A percentile compares a stretch with the other conserved stretches of the same genome.
phyloP scores from a whole-genome alignment of 495 filamentous ascomycete genomes.

The Thozetella sp. region DNA sequence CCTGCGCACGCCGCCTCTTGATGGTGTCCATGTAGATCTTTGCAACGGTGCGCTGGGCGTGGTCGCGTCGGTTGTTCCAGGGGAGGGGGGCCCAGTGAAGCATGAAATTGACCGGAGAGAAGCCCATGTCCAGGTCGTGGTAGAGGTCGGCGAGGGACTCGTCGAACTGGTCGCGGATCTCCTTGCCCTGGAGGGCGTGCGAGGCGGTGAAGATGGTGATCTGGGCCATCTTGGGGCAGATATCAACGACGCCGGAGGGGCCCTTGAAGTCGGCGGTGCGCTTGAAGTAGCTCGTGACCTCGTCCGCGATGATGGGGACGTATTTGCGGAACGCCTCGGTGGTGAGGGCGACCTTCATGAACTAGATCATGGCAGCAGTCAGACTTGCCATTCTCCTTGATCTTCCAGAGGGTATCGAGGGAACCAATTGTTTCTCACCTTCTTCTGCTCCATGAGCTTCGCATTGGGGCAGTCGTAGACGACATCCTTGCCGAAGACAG shows the following conservation, averaged over 20 bases:
- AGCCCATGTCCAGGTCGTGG: conserved; percentile 85
- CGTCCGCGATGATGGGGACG: conserved; percentile 76
- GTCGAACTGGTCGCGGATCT: conserved; percentile 76
- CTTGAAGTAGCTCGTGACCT: conserved; percentile 72
- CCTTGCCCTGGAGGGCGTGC: conserved; percentile 77
- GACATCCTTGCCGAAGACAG: conserved; percentile 84
- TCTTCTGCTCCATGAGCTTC: conserved; percentile 56
- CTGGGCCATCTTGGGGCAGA: conserved; percentile 73
- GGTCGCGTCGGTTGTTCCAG: conserved; percentile 77
- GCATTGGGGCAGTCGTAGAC: conserved; percentile 88
- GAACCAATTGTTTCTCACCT: conserved; percentile 21
- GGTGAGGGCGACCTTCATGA: conserved; percentile 85
- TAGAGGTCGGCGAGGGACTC: conserved; percentile 73
- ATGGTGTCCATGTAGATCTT: conserved; percentile 80
- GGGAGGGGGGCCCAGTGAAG: conserved; percentile 86
- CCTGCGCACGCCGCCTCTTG: conserved; percentile 57
- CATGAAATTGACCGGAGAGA: conserved; percentile 83
- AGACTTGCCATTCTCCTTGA: background rate
- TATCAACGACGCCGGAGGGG: conserved; percentile 62
- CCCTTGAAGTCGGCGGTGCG: conserved; percentile 67
- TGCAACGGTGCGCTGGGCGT: conserved; percentile 73
- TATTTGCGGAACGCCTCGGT: conserved; percentile 75
- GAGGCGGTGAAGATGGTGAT: conserved; percentile 86
- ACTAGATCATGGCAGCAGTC: conserved; percentile 42
- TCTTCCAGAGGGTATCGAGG: background rate